These are phyloP conservation scores for Cystofilobasidium bisporidii DNA, from an alignment of 768 basidiomycete genomes.

Conservation along the genomic window DNA sequence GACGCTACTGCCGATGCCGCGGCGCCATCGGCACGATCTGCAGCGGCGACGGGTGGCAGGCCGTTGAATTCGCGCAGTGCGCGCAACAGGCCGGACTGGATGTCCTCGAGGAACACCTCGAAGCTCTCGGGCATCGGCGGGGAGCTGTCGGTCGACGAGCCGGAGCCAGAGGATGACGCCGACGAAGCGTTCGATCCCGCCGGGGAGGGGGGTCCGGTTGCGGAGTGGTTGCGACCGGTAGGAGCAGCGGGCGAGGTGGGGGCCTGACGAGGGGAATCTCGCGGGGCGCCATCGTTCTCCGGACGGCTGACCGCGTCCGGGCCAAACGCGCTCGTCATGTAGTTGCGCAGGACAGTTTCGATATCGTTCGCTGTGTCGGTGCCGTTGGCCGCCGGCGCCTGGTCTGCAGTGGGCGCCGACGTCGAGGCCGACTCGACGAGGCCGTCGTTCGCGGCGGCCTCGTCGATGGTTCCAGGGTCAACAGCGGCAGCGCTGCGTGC, in stretches of 20 bases:
- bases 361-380: neutral
- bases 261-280: no score
- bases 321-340: slow-evolving; percentile 6
- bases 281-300: no score
- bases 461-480: no score
- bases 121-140: slow-evolving; percentile 8
- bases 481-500: no score
- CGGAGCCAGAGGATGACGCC: neutral
- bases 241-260: no score
- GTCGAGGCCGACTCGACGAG: no score
- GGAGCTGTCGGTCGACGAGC: neutral
- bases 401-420: no score
- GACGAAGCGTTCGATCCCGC: neutral
- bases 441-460: no score
- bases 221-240: no score
- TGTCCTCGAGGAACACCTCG: slow-evolving; percentile 18
- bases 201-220: neutral
- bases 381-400: no score
- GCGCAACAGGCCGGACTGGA: slow-evolving; percentile 15
- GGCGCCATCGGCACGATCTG: neutral
- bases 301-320: no score
- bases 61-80: slow-evolving; percentile 25
- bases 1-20: neutral
- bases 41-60: neutral
- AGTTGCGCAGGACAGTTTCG: slow-evolving; percentile 9